Percentiles rank a stretch among this genome's conserved stretches.
phyloP scores from a whole-genome alignment of 257 asterid species.

The Echites panduratus region DNA sequence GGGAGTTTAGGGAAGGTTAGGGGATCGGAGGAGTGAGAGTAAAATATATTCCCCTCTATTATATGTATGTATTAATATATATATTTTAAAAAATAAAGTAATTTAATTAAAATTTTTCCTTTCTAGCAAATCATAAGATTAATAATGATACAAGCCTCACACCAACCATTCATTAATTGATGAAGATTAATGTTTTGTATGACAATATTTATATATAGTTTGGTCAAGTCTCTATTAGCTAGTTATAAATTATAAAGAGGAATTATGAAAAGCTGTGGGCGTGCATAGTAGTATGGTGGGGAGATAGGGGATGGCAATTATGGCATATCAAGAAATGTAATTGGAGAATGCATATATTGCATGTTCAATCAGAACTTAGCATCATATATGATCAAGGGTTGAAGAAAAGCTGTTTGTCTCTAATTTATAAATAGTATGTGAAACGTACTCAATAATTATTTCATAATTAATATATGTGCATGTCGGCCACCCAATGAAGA shows the following conservation, averaged over 20 bases:
- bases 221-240: background rate
- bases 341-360: background rate
- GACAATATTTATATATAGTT: too few relatives aligned
- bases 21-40: too few relatives aligned
- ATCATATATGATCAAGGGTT: conserved; percentile 4
- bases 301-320: background rate
- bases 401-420: background rate
- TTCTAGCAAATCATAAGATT: background rate
- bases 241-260: background rate
- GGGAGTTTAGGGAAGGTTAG: too few relatives aligned
- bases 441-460: conserved; percentile 1
- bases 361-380: background rate
- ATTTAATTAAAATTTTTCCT: too few relatives aligned
- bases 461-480: background rate
- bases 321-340: background rate
- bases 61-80: too few relatives aligned
- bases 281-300: background rate
- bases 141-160: background rate
- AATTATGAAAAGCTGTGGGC: background rate
- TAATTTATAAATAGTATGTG: background rate
- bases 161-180: background rate
- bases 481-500: conserved; percentile 25
- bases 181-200: background rate
- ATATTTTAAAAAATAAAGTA: too few relatives aligned
- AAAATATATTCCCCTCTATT: too few relatives aligned